Evolutionary conservation across 192 early-diverging fungal genomes (phyloP).

Genomic region (Coemansia sp.): DNA sequence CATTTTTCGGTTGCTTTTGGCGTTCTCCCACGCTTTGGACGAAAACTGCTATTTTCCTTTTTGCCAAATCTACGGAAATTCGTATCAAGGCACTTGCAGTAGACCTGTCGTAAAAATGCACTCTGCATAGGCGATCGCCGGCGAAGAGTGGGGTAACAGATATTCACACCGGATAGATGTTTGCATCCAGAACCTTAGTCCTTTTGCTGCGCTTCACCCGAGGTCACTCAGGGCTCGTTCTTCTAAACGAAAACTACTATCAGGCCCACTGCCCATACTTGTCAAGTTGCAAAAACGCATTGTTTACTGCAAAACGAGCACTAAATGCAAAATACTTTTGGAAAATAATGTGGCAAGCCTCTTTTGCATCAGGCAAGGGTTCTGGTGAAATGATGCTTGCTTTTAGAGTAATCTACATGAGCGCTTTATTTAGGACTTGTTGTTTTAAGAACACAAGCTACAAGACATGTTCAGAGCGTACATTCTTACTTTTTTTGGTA

Average conservation of each 20-base stretch:
- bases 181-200: too few relatives aligned
- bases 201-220: too few relatives aligned
- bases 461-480: slow-evolving; percentile 42
- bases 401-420: neutral
- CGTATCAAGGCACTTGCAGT: neutral
- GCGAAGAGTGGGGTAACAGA: neutral
- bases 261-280: neutral
- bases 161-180: neutral
- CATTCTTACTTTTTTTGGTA: slow-evolving; percentile 10
- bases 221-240: neutral
- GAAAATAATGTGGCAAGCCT: neutral
- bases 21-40: neutral
- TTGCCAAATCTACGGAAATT: neutral
- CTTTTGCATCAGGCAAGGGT: neutral
- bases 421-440: slow-evolving; percentile 35
- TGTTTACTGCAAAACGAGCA: neutral
- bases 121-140: neutral
- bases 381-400: neutral
- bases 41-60: neutral
- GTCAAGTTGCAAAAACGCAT: neutral
- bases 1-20: too few relatives aligned
- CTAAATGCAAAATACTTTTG: neutral
- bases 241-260: neutral
- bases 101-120: neutral
- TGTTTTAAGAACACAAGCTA: slow-evolving; percentile 19